A percentile compares a stretch with the other conserved stretches of the same genome.
Evolutionary conservation across 345 rosid genomes (phyloP).

Genomic region (Dimocarpus longan): DNA sequence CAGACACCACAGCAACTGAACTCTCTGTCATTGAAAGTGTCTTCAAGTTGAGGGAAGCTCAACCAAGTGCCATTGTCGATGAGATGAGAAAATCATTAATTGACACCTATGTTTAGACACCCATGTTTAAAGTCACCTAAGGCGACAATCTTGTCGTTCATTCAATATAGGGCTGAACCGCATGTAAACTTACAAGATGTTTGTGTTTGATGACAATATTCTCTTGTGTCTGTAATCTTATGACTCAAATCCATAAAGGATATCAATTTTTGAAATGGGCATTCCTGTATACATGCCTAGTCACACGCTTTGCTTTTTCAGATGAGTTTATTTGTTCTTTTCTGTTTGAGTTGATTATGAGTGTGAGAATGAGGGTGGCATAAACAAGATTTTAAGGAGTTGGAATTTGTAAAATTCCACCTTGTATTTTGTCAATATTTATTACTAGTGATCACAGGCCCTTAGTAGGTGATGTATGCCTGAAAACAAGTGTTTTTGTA

Average conservation of each 20-base stretch:
- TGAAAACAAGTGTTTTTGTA: too few relatives aligned
- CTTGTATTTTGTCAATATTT: background rate
- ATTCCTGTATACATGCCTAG: too few relatives aligned
- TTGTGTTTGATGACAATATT: background rate
- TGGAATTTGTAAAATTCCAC: background rate
- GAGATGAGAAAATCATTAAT: constrained; percentile 95
- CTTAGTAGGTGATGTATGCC: too few relatives aligned
- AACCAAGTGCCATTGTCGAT: constrained; percentile 73
- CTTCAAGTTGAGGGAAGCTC: constrained; percentile 92
- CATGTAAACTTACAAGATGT: background rate
- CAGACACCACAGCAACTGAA: constrained; percentile 94
- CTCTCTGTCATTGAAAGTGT: constrained; percentile 86
- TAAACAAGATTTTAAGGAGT: too few relatives aligned
- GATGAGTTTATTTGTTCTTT: too few relatives aligned
- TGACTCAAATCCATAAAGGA: background rate
- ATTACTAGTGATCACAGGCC: background rate
- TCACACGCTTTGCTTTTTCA: too few relatives aligned
- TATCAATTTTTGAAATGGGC: background rate
- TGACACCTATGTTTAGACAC: constrained; percentile 69
- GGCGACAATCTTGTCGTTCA: background rate
- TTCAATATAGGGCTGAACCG: background rate
- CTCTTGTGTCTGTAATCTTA: background rate
- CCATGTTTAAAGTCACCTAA: constrained; percentile 37
- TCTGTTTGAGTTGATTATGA: too few relatives aligned
- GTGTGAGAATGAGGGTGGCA: too few relatives aligned